These are phyloP conservation scores for Neurospora sp. DNA, from an alignment of 2,329 filamentous ascomycete genomes.

Conservation along the genomic window DNA sequence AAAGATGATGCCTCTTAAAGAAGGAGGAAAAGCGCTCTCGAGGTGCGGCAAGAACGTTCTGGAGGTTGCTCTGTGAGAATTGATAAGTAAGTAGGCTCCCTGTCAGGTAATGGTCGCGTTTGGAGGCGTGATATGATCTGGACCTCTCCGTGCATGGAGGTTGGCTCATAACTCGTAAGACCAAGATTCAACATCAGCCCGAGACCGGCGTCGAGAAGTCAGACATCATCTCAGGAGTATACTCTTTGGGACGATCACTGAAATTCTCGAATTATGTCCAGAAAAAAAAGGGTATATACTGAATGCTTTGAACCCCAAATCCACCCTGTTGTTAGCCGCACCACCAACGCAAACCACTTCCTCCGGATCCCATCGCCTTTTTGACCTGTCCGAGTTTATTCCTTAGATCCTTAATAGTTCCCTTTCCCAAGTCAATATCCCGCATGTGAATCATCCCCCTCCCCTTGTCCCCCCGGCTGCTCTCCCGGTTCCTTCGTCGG, in stretches of 20 bases:
- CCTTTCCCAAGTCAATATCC: neutral
- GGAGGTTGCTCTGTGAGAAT: constrained; percentile 1
- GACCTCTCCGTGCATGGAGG: neutral
- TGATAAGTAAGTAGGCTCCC: neutral
- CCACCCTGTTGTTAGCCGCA: neutral
- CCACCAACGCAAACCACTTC: neutral
- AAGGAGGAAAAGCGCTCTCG: neutral
- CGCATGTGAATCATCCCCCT: neutral
- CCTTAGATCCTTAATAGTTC: neutral
- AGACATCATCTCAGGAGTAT: neutral
- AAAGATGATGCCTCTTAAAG: neutral
- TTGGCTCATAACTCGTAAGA: neutral
- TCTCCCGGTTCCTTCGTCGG: neutral
- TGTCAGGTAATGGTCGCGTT: neutral
- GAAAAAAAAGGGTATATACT: neutral
- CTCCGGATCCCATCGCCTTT: neutral
- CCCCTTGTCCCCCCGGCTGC: neutral
- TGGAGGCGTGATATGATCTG: neutral
- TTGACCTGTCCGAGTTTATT: neutral
- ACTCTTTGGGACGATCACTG: neutral
- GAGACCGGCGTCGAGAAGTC: neutral
- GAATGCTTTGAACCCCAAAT: neutral
- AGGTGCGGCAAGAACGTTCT: neutral
- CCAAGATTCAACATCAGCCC: neutral
- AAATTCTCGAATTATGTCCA: neutral